Percentiles rank a stretch among this genome's conserved stretches.
Conservation (phyloP, 495 filamentous ascomycete genomes). For the Lasiosphaeria ovina region DNA sequence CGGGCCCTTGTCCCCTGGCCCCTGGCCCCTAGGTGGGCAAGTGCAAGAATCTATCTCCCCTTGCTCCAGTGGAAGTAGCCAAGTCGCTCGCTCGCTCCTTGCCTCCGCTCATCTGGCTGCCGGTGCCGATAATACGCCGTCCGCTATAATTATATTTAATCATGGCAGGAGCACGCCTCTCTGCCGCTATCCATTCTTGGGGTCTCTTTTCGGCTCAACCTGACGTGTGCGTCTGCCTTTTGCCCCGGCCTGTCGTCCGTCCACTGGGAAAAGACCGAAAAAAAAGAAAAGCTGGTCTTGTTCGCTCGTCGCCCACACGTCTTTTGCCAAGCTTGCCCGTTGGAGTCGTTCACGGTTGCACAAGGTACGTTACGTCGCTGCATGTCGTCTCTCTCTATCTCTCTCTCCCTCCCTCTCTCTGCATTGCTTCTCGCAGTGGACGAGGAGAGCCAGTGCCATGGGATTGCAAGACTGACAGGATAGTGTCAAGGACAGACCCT, state of each 20-base stretch:
- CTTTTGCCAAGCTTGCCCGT: slow-evolving; percentile 7
- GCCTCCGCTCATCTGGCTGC: too few species aligned
- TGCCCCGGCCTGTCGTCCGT: too few species aligned
- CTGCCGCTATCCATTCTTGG: slow-evolving; percentile 14
- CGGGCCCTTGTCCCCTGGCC: not conserved
- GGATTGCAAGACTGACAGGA: not conserved
- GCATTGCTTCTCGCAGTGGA: too few species aligned
- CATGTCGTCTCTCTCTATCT: not conserved
- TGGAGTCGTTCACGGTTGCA: not conserved
- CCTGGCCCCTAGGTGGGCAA: too few species aligned
- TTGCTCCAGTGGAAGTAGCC: too few species aligned
- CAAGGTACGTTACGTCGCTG: slow-evolving; percentile 2
- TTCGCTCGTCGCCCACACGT: slow-evolving; percentile 5
- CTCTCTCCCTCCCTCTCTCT: too few species aligned
- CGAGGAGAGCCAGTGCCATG: too few species aligned
- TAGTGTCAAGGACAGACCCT: not conserved
- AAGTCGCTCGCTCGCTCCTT: too few species aligned
- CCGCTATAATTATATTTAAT: slow-evolving; percentile 33
- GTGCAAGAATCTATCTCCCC: too few species aligned
- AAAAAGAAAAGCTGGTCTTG: slow-evolving; percentile 13
- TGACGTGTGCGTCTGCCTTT: too few species aligned
- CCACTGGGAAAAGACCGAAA: too few species aligned
- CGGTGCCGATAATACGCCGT: slow-evolving; percentile 17
- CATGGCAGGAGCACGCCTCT: slow-evolving; percentile 20
- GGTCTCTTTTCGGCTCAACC: not conserved